phyloP scores from a whole-genome alignment of 2,329 filamentous ascomycete genomes.

The Tricladium varicosporioides region DNA sequence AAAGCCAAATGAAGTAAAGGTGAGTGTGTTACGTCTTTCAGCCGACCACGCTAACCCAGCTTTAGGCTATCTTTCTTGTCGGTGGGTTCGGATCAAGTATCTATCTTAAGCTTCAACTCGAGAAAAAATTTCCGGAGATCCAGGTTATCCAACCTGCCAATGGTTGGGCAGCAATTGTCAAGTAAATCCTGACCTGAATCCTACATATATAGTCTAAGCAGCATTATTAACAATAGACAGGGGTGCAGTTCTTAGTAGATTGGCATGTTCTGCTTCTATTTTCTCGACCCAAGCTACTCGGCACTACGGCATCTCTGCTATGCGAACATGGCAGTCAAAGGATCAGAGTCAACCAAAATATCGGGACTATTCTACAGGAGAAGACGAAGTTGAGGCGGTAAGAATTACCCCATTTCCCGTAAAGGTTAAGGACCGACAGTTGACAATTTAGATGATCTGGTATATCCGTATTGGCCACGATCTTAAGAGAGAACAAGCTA shows the following conservation, averaged over 20 bases:
- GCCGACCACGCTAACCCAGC: background rate
- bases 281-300: constrained; percentile 18
- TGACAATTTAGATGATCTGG: constrained; percentile 25
- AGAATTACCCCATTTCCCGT: too few species aligned
- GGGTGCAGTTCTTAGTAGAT: constrained; percentile 22
- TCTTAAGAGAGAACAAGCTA: constrained; percentile 8
- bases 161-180: constrained; percentile 26
- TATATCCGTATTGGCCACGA: constrained; percentile 25
- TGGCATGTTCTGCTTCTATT: constrained; percentile 15
- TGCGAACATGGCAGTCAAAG: background rate
- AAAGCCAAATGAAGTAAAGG: constrained; percentile 40
- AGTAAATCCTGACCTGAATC: too few species aligned
- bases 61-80: constrained; percentile 26
- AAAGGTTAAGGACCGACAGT: too few species aligned
- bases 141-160: constrained; percentile 21
- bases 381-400: background rate
- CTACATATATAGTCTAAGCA: too few species aligned
- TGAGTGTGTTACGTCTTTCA: constrained; percentile 23
- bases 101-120: constrained; percentile 38
- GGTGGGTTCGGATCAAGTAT: constrained; percentile 24
- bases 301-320: constrained; percentile 23
- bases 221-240: constrained; percentile 5
- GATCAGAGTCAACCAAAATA: constrained; percentile 10
- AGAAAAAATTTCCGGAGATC: constrained; percentile 34
- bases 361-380: background rate